These are phyloP conservation scores for Salix brachista DNA, from an alignment of 345 rosid species.

Conservation along the genomic window DNA sequence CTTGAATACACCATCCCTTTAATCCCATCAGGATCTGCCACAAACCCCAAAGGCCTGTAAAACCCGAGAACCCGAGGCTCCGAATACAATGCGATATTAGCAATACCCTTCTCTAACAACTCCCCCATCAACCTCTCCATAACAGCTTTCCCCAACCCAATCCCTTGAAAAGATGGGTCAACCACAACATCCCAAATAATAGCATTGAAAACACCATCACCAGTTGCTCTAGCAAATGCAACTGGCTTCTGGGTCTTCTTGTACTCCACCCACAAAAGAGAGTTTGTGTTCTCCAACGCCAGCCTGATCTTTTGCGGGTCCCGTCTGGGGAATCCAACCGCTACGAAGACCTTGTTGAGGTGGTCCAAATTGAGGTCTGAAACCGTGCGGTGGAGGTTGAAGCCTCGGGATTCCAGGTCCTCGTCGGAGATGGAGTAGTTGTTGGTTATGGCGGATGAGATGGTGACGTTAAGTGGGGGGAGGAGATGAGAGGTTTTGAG, in stretches of 20 bases:
- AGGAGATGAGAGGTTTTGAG: conserved; percentile 16
- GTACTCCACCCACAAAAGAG: conserved; percentile 64
- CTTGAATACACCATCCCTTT: conserved; percentile 83
- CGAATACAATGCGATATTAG: conserved; percentile 71
- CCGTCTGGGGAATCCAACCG: conserved; percentile 87
- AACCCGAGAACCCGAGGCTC: conserved; percentile 93
- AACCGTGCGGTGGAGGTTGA: conserved; percentile 57
- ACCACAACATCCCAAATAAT: conserved; percentile 98
- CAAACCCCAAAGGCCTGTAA: conserved; percentile 81
- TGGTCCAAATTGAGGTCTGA: conserved; percentile 63
- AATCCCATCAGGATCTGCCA: conserved; percentile 91
- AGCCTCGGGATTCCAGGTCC: conserved; percentile 62
- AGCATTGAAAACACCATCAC: conserved; percentile 88
- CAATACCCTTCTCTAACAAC: conserved; percentile 53
- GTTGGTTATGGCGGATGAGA: conserved; percentile 20
- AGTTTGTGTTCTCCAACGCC: conserved; percentile 70
- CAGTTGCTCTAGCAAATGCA: conserved; percentile 88
- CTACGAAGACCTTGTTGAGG: conserved; percentile 69
- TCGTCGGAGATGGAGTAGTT: conserved; percentile 59
- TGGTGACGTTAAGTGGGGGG: conserved; percentile 17
- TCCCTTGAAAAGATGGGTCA: conserved; percentile 77
- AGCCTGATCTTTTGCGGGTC: conserved; percentile 63
- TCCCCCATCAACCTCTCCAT: conserved; percentile 74
- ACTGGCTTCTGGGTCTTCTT: conserved; percentile 60
- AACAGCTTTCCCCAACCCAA: conserved; percentile 81